These are phyloP conservation scores for Lobosporangium transversale DNA, from an alignment of 192 early-diverging fungal genomes.

Conservation along the genomic window DNA sequence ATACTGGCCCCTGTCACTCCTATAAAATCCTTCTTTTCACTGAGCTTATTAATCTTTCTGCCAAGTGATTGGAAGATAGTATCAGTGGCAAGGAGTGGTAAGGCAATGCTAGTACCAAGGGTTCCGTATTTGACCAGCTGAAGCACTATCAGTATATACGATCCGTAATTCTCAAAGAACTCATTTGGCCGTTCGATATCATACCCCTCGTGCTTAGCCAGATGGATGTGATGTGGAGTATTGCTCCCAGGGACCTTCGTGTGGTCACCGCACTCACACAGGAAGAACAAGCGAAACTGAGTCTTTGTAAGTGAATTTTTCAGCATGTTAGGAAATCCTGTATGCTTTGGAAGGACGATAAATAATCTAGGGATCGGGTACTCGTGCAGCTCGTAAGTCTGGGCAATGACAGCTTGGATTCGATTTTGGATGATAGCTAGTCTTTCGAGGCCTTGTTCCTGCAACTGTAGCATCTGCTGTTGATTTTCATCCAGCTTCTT, in stretches of 20 bases:
- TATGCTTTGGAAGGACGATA: constrained; percentile 1
- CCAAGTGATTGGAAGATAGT: background rate
- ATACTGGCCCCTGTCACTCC: background rate
- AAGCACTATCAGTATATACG: background rate
- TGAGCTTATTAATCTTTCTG: too few species aligned
- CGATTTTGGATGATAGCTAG: too few species aligned
- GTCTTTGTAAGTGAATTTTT: background rate
- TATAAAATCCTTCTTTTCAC: background rate
- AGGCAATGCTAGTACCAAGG: background rate
- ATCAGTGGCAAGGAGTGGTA: background rate
- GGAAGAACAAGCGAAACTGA: constrained; percentile 5
- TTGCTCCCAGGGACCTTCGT: background rate
- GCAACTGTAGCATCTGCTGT: too few species aligned
- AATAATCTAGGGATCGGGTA: too few species aligned
- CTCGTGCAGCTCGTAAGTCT: too few species aligned
- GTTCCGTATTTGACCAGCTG: background rate
- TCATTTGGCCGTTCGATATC: background rate
- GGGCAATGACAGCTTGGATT: too few species aligned
- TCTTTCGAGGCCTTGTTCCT: too few species aligned
- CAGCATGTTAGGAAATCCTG: background rate
- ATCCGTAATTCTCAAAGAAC: too few species aligned
- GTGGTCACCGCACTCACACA: constrained; percentile 16
- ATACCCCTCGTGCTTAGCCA: constrained; percentile 19
- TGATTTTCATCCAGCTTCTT: too few species aligned
- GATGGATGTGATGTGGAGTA: background rate